Conservation (phyloP, 371 early-diverging fungal species). For the Rhizopus microsporus region DNA sequence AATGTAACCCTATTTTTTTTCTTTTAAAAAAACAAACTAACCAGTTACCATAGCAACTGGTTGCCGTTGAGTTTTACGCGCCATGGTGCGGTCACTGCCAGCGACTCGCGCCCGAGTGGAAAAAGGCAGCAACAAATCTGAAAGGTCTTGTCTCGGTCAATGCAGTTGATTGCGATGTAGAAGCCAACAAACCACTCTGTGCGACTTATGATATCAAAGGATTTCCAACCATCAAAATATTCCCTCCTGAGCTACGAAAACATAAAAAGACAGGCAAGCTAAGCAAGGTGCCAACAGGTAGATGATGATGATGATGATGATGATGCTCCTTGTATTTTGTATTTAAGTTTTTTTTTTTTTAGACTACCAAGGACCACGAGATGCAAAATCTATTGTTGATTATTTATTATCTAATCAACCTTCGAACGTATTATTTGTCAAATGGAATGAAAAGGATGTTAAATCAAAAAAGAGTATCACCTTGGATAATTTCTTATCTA, state of each 20-base stretch:
- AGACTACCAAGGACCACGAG: constrained; percentile 88
- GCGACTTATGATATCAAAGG: constrained; percentile 80
- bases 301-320: background rate
- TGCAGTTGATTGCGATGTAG: constrained; percentile 90
- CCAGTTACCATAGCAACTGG: constrained; percentile 57
- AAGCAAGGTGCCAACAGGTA: constrained; percentile 56
- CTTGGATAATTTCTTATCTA: constrained; percentile 54
- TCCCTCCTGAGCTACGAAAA: constrained; percentile 50
- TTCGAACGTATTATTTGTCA: constrained; percentile 54
- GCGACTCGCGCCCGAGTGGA: constrained; percentile 83
- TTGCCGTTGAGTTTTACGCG: constrained; percentile 87
- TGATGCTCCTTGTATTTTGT: too few species aligned
- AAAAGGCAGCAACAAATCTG: constrained; percentile 81
- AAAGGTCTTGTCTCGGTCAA: constrained; percentile 81
- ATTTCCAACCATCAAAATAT: constrained; percentile 94
- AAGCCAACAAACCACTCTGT: constrained; percentile 74
- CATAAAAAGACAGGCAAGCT: constrained; percentile 54
- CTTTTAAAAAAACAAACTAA: background rate
- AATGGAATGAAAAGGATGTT: constrained; percentile 48
- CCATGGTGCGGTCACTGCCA: constrained; percentile 96
- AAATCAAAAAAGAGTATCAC: constrained; percentile 57
- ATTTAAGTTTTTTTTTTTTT: background rate
- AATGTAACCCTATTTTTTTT: constrained; percentile 47
- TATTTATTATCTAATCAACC: constrained; percentile 65
- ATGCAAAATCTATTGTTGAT: constrained; percentile 75